A percentile compares a stretch with the other conserved stretches of the same genome.
phyloP scores from a whole-genome alignment of 1,284 basidiomycete genomes.

The Cutaneotrichosporon cyanovorans region DNA sequence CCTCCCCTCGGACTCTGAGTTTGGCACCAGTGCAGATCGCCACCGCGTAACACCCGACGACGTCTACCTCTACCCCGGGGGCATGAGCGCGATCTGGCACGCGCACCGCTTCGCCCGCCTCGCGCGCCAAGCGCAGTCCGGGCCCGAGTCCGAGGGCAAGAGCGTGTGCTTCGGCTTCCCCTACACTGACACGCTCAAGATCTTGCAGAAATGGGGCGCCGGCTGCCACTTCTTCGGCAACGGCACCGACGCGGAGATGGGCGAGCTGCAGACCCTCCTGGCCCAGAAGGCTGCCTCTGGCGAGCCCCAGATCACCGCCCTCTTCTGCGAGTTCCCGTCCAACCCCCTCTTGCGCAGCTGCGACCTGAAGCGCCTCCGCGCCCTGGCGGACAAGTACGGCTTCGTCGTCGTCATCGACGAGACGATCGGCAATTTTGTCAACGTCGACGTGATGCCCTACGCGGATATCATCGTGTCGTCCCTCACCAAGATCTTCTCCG shows the following conservation, averaged over 20 bases:
- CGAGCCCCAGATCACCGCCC: conserved; percentile 44
- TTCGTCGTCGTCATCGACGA: conserved; percentile 91
- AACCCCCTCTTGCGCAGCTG: conserved; percentile 86
- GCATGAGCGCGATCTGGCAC: conserved; percentile 90
- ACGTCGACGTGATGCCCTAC: conserved; percentile 83
- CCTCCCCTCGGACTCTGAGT: conserved; percentile 53
- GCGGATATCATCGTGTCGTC: conserved; percentile 92
- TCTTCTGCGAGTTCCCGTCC: conserved; percentile 78
- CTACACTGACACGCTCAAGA: conserved; percentile 95
- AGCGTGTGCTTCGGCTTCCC: conserved; percentile 93
- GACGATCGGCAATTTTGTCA: conserved; percentile 92
- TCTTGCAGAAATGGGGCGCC: conserved; percentile 93
- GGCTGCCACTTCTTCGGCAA: conserved; percentile 85
- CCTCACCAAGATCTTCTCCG: conserved; percentile 91
- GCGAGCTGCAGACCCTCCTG: conserved; percentile 62
- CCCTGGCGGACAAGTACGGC: conserved; percentile 77
- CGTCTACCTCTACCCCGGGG: conserved; percentile 77
- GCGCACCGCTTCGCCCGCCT: conserved; percentile 68
- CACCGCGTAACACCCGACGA: conserved; percentile 64
- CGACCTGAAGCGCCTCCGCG: conserved; percentile 67
- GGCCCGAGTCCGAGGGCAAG: conserved; percentile 53
- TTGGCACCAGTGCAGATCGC: conserved; percentile 11
- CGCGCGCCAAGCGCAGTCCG: conserved; percentile 41
- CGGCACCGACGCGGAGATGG: conserved; percentile 69
- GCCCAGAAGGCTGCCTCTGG: conserved; percentile 37